A percentile compares a stretch with the other conserved stretches of the same genome.
phyloP scores from a whole-genome alignment of 1,284 basidiomycete species.

The Papiliotrema fonsecae region DNA sequence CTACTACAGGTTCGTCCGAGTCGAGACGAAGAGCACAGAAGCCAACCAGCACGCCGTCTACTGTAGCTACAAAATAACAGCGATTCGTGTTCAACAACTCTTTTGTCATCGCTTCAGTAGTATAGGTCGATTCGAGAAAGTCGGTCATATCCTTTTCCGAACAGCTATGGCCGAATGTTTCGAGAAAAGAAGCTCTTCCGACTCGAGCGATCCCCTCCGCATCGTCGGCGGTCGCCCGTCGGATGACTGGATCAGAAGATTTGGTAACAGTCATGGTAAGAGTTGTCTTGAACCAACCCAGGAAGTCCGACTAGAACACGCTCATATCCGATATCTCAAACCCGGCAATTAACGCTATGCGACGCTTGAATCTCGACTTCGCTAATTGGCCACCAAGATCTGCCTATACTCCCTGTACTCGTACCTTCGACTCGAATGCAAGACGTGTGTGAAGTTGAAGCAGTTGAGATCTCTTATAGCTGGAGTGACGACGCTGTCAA shows the following conservation, averaged over 20 bases:
- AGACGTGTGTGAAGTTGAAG: too few relatives aligned
- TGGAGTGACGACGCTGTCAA: not conserved
- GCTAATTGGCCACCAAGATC: too few relatives aligned
- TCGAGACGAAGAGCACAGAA: constrained; percentile 7
- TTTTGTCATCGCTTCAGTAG: not conserved
- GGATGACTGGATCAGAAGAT: not conserved
- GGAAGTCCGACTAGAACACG: too few relatives aligned
- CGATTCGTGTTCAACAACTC: constrained; percentile 6
- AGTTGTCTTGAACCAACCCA: not conserved
- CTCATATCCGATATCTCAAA: too few relatives aligned
- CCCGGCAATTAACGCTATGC: too few relatives aligned
- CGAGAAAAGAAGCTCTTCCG: constrained; percentile 3
- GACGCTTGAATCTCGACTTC: too few relatives aligned
- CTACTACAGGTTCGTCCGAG: constrained; percentile 10
- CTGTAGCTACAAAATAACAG: not conserved
- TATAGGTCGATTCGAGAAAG: constrained; percentile 6
- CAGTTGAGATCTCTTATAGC: too few relatives aligned
- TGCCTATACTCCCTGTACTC: too few relatives aligned
- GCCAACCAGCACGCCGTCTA: constrained; percentile 6
- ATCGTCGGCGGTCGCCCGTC: not conserved
- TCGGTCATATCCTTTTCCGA: constrained; percentile 3
- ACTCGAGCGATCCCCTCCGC: constrained; percentile 4
- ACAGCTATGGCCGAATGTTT: constrained; percentile 7
- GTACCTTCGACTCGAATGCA: too few relatives aligned
- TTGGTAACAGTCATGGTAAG: not conserved